phyloP scores from a whole-genome alignment of 108 stramenopile genomes.

The Epithemia pelagica region DNA sequence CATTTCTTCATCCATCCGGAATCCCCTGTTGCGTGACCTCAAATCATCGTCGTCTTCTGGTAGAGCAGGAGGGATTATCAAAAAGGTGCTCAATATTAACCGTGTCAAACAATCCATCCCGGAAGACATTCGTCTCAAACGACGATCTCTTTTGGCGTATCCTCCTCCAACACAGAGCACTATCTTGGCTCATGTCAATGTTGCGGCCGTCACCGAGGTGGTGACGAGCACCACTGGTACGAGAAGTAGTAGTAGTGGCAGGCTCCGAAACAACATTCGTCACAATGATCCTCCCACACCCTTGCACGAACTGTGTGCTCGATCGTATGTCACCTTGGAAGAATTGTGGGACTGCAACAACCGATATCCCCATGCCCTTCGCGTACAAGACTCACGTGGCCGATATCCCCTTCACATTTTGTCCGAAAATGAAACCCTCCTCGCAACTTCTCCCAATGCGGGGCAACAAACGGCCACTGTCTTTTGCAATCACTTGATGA shows the following conservation, averaged over 20 bases:
- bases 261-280: background rate
- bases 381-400: background rate
- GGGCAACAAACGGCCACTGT: constrained; percentile 11
- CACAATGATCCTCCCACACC: background rate
- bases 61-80: background rate
- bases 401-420: constrained; percentile 11
- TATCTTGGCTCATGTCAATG: background rate
- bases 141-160: too few relatives aligned
- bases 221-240: background rate
- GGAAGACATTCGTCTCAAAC: background rate
- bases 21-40: too few relatives aligned
- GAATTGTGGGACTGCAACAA: constrained; percentile 1
- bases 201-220: background rate
- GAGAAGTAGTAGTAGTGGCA: background rate
- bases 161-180: background rate
- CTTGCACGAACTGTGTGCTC: constrained; percentile 10
- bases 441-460: background rate
- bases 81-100: background rate
- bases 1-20: too few relatives aligned
- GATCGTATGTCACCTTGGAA: constrained; percentile 7
- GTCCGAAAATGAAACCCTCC: constrained; percentile 9
- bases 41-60: background rate
- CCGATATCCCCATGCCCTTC: background rate
- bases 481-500: constrained; percentile 11
- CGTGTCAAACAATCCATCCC: background rate